These are phyloP conservation scores for Fraxinus platypoda DNA, from an alignment of 305 asterid species.

Conservation along the genomic window DNA sequence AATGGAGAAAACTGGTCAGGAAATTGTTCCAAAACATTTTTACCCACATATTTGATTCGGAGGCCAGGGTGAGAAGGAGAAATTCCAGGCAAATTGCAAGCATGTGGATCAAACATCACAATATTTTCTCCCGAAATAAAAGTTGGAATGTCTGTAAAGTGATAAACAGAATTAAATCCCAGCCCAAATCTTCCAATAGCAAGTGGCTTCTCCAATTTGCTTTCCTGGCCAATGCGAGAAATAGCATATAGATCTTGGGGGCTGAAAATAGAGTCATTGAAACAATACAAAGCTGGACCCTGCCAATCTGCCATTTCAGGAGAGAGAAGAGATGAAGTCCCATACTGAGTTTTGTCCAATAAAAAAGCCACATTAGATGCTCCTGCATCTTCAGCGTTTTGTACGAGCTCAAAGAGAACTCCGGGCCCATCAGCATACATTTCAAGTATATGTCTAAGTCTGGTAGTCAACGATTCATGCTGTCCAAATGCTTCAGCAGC, in stretches of 20 bases:
- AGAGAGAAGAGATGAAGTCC: slow-evolving; percentile 90
- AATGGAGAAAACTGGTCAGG: slow-evolving; percentile 99
- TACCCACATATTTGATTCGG: slow-evolving; percentile 78
- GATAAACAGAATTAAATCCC: slow-evolving; percentile 93
- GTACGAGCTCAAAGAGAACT: slow-evolving; percentile 90
- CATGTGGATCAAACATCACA: slow-evolving; percentile 98
- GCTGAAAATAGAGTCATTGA: slow-evolving; percentile 90
- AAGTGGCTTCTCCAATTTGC: slow-evolving; percentile 94
- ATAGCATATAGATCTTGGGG: slow-evolving; percentile 96
- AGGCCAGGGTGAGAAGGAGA: slow-evolving; percentile 98
- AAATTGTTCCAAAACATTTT: slow-evolving; percentile 80
- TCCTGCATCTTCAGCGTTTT: slow-evolving; percentile 97
- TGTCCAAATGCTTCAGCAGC: slow-evolving; percentile 99
- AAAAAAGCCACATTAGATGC: slow-evolving; percentile 83
- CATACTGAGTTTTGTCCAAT: slow-evolving; percentile 92
- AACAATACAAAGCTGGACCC: slow-evolving; percentile 97
- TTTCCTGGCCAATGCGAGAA: slow-evolving; percentile 98
- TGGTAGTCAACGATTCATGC: slow-evolving; percentile 94
- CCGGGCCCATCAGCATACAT: slow-evolving; percentile 99
- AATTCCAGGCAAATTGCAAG: slow-evolving; percentile 90
- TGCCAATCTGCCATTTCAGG: slow-evolving; percentile 99
- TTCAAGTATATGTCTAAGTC: slow-evolving; percentile 95
- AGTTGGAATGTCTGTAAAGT: slow-evolving; percentile 89
- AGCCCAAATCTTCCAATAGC: slow-evolving; percentile 98
- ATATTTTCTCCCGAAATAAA: slow-evolving; percentile 97